Base-by-base conservation (phyloP, 805 yeast genomes). In the Wickerhamomyces silvicola region DNA sequence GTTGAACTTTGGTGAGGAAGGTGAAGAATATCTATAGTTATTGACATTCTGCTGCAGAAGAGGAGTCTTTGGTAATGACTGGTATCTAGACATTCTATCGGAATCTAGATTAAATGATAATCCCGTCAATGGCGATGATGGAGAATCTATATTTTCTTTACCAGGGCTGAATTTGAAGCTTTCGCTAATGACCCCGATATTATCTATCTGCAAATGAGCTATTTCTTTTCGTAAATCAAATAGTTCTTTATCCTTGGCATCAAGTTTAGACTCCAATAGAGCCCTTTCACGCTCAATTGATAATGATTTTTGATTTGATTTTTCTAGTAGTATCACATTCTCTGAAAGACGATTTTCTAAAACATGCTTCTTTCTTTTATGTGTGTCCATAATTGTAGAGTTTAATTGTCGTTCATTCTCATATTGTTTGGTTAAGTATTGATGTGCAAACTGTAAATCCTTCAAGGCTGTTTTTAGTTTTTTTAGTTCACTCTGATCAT, bases 371-470 rank as follows among this genome's bases (percentile, higher is more conserved):
- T 75, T 76, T 36, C 66, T 60, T 15, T 78, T 64, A 41, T 75
- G 60, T 27, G 70, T 70, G 42, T 70, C 76, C 30, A 78, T 66
- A 3, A 71, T 60, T 36, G 68, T 68, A 31, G 63, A 53, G 35
- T 78, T 73, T 38, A 70, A 72, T 11, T 68, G 68, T 35, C 81
- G 65, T 33, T 81, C 82, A 38, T 75, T 72, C 41, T 78, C 82
- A 45, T 70, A 81, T 44, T 79, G 83, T 47, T 75, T 74, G 3
- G 80, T 68, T 33, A 81, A 58, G 48, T 78, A 81, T 38, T 68
- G 75, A 52, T 81, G 86, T 3, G 86, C 81, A 49, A 81, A 72
- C 42, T 80, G 77, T 32, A 81, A 60, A 50, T 81, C 92, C 35
- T 66, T 70, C 30, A 81, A 59, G 0, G 87, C 86, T 0, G 81